Evolutionary conservation across 2,329 filamentous ascomycete genomes (phyloP), one percentile per base, ranked within the genome.

Genomic region (Dactylellina cionopaga): DNA sequence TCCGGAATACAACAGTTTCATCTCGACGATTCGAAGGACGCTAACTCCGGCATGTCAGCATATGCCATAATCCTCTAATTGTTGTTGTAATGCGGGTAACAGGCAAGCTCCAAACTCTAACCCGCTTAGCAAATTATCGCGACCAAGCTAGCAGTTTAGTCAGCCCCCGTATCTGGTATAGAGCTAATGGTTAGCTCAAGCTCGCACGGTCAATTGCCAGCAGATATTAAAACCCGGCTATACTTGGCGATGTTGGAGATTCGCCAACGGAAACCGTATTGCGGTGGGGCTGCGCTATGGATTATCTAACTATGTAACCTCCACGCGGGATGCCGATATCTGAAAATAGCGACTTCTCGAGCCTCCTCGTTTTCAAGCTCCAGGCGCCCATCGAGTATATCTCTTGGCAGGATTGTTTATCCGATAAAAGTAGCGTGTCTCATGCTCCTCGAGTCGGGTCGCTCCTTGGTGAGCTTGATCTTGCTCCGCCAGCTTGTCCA

Each of bases 341-440:
- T 58, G 58, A 71, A 71, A 71, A 71, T 71, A 71, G 66, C 33
- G 39, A 49, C 64, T 49, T 31, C 41, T 58, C 49, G 62, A 56
- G 62, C 51, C 62, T 58, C 46, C 55, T 63, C 35, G 29, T 35
- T 33, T 54, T 46, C 44, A 41, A 68, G 25, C n/a, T 59, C 54
- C 46, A 68, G 63, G 54, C 63, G 27, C 15, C 63, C 33, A 58
- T 37, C 31, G 7, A 7, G 11, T 22, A 54, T 25, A 37, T 31
- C 5, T n/a, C 54, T 60, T 68, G 44, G 63, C 54, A 10, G 17
- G 41, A 44, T 52, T 33, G 62, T 31, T 64, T 64, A 58, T 64
- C 58, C 56, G 66, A 64, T 52, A 63, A 22, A 19, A 37, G 49
- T 56, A n/a, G 17, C 41, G 15, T 56, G n/a, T 19, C 11, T 43